Evolutionary conservation across 2,329 filamentous ascomycete species (phyloP).

Genomic region (Aspergillus uvarum): DNA sequence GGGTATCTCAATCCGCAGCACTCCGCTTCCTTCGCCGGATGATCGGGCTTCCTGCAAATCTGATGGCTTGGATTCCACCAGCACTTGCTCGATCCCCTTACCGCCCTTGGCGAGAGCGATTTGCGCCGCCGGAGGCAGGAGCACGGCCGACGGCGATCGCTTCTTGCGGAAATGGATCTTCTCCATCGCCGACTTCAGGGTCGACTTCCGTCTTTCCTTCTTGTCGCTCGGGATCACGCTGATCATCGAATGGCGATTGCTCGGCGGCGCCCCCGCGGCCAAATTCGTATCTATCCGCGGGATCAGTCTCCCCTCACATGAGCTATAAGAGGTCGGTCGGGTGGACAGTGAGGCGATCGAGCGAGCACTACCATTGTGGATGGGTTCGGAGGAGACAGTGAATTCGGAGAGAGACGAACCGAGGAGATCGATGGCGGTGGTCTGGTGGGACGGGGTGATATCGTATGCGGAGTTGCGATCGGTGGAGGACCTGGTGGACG

Average conservation of each 20-base stretch:
- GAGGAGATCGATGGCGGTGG: slow-evolving; percentile 30
- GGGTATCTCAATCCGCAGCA: slow-evolving; percentile 33
- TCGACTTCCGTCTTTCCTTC: slow-evolving; percentile 32
- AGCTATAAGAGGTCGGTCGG: slow-evolving; percentile 41
- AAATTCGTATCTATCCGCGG: slow-evolving; percentile 17
- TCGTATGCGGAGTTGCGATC: slow-evolving; percentile 34
- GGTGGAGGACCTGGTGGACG: slow-evolving; percentile 32
- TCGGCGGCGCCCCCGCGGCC: slow-evolving; percentile 17
- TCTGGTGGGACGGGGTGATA: slow-evolving; percentile 25
- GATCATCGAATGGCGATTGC: slow-evolving; percentile 28
- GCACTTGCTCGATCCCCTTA: slow-evolving; percentile 36
- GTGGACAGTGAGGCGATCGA: slow-evolving; percentile 42
- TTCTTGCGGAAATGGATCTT: slow-evolving; percentile 39
- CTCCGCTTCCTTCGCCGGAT: slow-evolving; percentile 19
- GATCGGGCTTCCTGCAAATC: slow-evolving; percentile 7
- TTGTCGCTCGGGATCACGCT: slow-evolving; percentile 30
- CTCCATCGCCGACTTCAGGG: slow-evolving; percentile 36
- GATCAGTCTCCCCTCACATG: slow-evolving; percentile 31
- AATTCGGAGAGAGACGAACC: slow-evolving; percentile 34
- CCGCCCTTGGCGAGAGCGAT: slow-evolving; percentile 28
- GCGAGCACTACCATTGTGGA: slow-evolving; percentile 35
- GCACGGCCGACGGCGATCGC: slow-evolving; percentile 29
- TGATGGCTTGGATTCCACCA: slow-evolving; percentile 25
- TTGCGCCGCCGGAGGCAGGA: slow-evolving; percentile 30
- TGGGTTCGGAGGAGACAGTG: slow-evolving; percentile 30